Evolutionary conservation across 768 basidiomycete genomes (phyloP).

Genomic region (Tephrocybe sp.): DNA sequence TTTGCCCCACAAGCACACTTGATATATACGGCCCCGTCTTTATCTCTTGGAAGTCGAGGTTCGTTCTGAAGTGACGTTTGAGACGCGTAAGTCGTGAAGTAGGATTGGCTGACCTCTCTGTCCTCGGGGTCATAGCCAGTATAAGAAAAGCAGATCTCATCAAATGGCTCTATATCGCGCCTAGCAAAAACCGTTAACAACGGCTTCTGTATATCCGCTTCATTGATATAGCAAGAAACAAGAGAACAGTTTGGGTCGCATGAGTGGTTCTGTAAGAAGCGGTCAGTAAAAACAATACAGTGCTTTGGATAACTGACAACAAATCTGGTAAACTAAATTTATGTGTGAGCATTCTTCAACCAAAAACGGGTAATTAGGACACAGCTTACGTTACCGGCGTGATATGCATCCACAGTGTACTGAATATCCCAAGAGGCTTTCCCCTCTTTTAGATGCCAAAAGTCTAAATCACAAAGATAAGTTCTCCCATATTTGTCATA

Average conservation of each 20-base stretch:
- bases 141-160: conserved; percentile 82
- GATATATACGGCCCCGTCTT: conserved; percentile 46
- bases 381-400: conserved; percentile 73
- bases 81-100: not conserved
- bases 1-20: conserved; percentile 49
- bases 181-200: conserved; percentile 64
- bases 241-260: conserved; percentile 84
- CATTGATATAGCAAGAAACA: conserved; percentile 76
- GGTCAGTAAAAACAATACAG: not conserved
- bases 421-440: conserved; percentile 35
- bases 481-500: conserved; percentile 75
- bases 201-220: conserved; percentile 68
- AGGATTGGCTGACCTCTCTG: conserved; percentile 27
- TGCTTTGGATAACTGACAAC: conserved; percentile 46
- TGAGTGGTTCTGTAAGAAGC: conserved; percentile 72
- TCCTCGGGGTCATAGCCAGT: conserved; percentile 31
- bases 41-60: conserved; percentile 10
- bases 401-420: conserved; percentile 83
- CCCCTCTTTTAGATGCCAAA: conserved; percentile 53
- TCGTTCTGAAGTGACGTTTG: not conserved
- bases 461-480: conserved; percentile 83
- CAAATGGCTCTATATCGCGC: conserved; percentile 57
- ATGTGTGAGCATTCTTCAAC: conserved; percentile 1
- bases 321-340: conserved; percentile 83
- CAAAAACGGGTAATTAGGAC: not conserved